Conservation (phyloP, 768 basidiomycete species). For the Sarcomyxa edulis region DNA sequence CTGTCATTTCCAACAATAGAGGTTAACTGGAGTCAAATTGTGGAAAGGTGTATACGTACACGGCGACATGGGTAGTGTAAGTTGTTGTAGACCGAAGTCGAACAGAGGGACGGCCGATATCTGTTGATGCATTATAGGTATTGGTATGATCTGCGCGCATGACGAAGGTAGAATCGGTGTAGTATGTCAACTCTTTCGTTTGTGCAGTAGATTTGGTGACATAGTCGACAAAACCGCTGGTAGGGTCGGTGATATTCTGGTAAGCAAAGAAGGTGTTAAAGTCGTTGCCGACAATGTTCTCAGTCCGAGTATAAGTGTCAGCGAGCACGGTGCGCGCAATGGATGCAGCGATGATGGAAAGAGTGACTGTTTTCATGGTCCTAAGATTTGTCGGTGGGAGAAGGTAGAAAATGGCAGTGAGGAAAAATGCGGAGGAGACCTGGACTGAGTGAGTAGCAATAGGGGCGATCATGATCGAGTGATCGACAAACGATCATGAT, state of each 20-base stretch:
- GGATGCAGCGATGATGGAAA: too few species aligned
- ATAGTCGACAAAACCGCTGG: constrained; percentile 39
- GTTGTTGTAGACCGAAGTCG: constrained; percentile 29
- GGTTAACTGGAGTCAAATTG: neutral
- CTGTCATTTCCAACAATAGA: constrained; percentile 2
- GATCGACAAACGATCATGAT: too few species aligned
- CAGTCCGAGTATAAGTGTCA: constrained; percentile 29
- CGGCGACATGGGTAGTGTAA: constrained; percentile 31
- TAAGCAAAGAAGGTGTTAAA: constrained; percentile 40
- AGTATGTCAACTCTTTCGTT: constrained; percentile 40
- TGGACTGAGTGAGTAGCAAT: too few species aligned
- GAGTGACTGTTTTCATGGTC: too few species aligned
- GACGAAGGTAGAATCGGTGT: constrained; percentile 36
- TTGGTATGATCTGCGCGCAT: constrained; percentile 41
- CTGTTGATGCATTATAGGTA: constrained; percentile 31
- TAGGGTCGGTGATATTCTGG: constrained; percentile 40
- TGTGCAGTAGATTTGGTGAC: constrained; percentile 26
- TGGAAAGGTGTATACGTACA: constrained; percentile 17
- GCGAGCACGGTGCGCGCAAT: constrained; percentile 15
- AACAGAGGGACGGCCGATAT: constrained; percentile 45
- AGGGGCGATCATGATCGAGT: too few species aligned
- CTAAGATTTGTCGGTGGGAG: too few species aligned
- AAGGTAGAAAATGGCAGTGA: too few species aligned
- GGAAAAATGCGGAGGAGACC: too few species aligned
- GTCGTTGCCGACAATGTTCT: constrained; percentile 28